phyloP scores from a whole-genome alignment of 768 basidiomycete species.

The Termitomyces sp. region DNA sequence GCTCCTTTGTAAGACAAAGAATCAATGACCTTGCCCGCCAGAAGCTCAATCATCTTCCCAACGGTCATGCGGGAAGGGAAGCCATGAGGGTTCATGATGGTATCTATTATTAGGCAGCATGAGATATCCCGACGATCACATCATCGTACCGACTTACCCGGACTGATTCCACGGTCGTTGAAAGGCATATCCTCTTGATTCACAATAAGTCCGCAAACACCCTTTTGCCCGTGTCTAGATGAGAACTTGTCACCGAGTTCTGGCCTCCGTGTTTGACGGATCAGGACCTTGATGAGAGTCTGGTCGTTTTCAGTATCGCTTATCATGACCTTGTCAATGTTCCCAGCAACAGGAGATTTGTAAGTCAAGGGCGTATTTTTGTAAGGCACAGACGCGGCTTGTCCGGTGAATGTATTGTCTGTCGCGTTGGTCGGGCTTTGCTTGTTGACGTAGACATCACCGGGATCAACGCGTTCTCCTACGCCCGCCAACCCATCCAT shows the following conservation, averaged over 20 bases:
- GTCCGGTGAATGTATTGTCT: constrained; percentile 84
- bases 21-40: constrained; percentile 81
- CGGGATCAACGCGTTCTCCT: constrained; percentile 90
- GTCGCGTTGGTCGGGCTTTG: constrained; percentile 95
- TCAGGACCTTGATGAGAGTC: constrained; percentile 94
- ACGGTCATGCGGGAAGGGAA: constrained; percentile 99
- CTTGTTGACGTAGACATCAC: constrained; percentile 95
- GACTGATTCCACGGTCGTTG: constrained; percentile 94
- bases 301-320: constrained; percentile 97
- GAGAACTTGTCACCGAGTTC: constrained; percentile 99
- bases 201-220: constrained; percentile 97
- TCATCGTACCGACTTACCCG: constrained; percentile 50
- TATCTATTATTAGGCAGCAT: constrained; percentile 51
- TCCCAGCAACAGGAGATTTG: constrained; percentile 90
- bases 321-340: constrained; percentile 97
- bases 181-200: constrained; percentile 99
- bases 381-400: constrained; percentile 81
- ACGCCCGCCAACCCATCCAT: constrained; percentile 92
- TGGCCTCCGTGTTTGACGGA: constrained; percentile 93
- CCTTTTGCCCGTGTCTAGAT: constrained; percentile 97
- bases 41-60: constrained; percentile 98
- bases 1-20: neutral
- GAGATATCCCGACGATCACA: constrained; percentile 9
- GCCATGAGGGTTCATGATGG: constrained; percentile 99
- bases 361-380: constrained; percentile 91